Evolutionary conservation across 176 grass and related monocot species (phyloP).

Genomic region (Saccharum officinarum): DNA sequence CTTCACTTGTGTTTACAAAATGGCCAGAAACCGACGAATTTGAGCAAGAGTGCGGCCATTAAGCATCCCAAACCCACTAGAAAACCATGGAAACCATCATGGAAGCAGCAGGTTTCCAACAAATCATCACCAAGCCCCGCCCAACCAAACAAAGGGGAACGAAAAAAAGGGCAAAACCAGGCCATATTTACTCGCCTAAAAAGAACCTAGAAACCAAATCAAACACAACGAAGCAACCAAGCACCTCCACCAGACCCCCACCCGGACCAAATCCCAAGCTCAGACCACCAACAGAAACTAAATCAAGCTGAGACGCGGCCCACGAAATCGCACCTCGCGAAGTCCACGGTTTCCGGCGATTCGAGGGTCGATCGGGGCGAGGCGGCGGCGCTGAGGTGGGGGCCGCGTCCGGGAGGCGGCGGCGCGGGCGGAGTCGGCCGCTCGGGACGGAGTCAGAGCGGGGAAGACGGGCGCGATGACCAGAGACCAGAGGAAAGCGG

Average conservation of each 20-base stretch:
- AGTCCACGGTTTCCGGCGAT: constrained; percentile 7
- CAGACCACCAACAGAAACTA: neutral
- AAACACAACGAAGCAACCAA: neutral
- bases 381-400: neutral
- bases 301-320: neutral
- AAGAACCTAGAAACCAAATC: constrained; percentile 21
- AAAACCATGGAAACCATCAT: neutral
- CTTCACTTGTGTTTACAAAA: neutral
- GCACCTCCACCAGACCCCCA: neutral
- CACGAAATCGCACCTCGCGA: constrained; percentile 14
- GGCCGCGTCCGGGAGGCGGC: neutral
- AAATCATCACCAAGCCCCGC: neutral
- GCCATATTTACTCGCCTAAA: neutral
- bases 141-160: neutral
- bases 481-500: constrained; percentile 7
- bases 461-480: constrained; percentile 27
- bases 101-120: neutral
- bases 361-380: constrained; percentile 32
- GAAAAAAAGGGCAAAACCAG: neutral
- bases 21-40: neutral
- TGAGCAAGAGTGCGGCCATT: neutral
- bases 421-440: neutral
- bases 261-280: neutral
- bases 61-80: neutral
- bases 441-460: constrained; percentile 11